Conservation (phyloP, 495 filamentous ascomycete genomes). For the Penicillium roqueforti region DNA sequence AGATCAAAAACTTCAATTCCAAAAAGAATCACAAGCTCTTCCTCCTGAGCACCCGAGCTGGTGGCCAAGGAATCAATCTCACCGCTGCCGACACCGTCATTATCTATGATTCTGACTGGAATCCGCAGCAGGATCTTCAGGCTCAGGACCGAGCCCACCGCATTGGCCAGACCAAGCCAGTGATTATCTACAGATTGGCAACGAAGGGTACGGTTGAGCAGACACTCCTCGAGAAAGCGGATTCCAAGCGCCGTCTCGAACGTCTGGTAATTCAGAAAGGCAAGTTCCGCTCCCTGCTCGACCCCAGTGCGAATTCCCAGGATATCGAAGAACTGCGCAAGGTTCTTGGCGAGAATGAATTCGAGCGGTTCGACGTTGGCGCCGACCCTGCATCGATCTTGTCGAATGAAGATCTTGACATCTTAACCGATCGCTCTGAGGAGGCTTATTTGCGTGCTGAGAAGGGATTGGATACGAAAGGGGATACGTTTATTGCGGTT, state of each 20-base stretch:
- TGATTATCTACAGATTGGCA: slow-evolving; percentile 91
- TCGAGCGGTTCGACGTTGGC: slow-evolving; percentile 56
- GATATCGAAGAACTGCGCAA: slow-evolving; percentile 46
- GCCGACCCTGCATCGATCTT: slow-evolving; percentile 55
- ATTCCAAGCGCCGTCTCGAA: slow-evolving; percentile 89
- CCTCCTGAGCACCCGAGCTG: slow-evolving; percentile 82
- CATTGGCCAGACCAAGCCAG: slow-evolving; percentile 87
- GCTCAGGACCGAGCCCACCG: slow-evolving; percentile 93
- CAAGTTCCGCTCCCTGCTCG: slow-evolving; percentile 56
- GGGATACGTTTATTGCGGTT: slow-evolving; percentile 38
- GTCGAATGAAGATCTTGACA: slow-evolving; percentile 69
- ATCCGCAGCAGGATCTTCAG: slow-evolving; percentile 94
- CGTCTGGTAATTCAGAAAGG: slow-evolving; percentile 96
- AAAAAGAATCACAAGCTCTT: slow-evolving; percentile 70
- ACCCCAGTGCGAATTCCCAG: slow-evolving; percentile 25
- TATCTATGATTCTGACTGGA: slow-evolving; percentile 86
- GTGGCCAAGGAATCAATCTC: slow-evolving; percentile 92
- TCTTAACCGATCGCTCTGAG: slow-evolving; percentile 78
- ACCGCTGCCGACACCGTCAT: slow-evolving; percentile 70
- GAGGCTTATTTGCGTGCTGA: slow-evolving; percentile 81
- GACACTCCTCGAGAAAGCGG: slow-evolving; percentile 78
- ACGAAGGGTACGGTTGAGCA: slow-evolving; percentile 93
- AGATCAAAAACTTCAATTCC: slow-evolving; percentile 84
- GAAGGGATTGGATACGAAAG: slow-evolving; percentile 55
- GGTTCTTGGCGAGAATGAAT: slow-evolving; percentile 48